These are phyloP conservation scores for Puccinia hordei DNA, from an alignment of 1,284 basidiomycete species.

Conservation along the genomic window DNA sequence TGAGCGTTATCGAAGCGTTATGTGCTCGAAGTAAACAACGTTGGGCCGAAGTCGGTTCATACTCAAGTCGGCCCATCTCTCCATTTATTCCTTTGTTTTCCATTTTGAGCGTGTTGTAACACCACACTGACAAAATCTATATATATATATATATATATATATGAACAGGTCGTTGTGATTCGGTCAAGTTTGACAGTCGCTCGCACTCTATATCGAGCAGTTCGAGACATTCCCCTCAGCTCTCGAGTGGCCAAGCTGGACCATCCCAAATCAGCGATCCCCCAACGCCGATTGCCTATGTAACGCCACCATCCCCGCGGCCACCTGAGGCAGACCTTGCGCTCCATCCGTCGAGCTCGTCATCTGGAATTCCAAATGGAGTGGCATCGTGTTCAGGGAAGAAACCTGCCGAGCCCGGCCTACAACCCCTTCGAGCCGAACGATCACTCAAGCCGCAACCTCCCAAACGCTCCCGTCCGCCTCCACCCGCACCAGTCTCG, in stretches of 20 bases:
- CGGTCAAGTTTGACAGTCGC: neutral
- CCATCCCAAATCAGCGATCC: neutral
- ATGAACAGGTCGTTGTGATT: conserved; percentile 1
- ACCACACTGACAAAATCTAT: neutral
- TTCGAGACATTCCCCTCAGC: neutral
- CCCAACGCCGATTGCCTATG: conserved; percentile 36
- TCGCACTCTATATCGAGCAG: neutral
- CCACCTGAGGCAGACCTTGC: neutral
- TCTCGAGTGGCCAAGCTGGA: neutral
- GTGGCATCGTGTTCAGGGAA: neutral
- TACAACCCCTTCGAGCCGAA: neutral
- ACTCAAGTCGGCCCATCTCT: conserved; percentile 27
- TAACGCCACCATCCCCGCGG: conserved; percentile 43
- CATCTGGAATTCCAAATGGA: neutral
- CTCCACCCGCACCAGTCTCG: conserved; percentile 25
- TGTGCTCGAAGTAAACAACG: conserved; percentile 79
- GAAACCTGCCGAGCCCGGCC: neutral
- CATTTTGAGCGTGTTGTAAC: too few species aligned
- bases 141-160: neutral
- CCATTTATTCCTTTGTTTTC: neutral
- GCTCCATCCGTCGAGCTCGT: neutral
- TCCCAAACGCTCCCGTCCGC: neutral
- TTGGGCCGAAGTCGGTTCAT: conserved; percentile 76
- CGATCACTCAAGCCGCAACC: neutral
- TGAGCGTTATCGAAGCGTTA: conserved; percentile 86